Evolutionary conservation across 352 stramenopile genomes (phyloP), one percentile per base, ranked within the genome.

Genomic region (Phytophthora europaea): DNA sequence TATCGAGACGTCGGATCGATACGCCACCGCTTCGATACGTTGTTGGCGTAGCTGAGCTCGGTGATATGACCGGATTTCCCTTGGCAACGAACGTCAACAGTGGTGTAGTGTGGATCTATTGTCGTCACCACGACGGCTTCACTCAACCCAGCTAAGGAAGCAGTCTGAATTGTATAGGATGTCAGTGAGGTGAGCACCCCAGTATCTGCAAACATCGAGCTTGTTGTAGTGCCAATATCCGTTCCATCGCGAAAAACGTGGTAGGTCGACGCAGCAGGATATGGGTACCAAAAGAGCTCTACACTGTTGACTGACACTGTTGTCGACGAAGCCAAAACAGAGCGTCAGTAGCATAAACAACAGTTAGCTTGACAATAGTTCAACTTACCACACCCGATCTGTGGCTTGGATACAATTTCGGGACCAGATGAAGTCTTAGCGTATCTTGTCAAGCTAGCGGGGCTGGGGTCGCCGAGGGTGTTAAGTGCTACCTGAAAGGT

Each of bases 251-350:
- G 81, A 12, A 78, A 51, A 7, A 94, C 12, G 10, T 72, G 52
- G 47, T 92, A 94, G 1, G n/a, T 40, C 3, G 72, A 76, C 15
- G 77, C 82, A 8, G 67, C 66, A 16, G 79, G 71, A 48, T 84
- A 82, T 10, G 76, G 55, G 64, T 73, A 75, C 87, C 85, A 94
- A 0, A 67, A 36, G 6, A 94, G 70, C 22, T 75, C 75, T 3
- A 90, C 61, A 4, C 65, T 60, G 9, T 48, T 20, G 23, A 60
- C 57, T 1, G 81, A 88, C 3, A 88, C 83, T 90, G 28, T 13
- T 22, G 23, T 34, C 8, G 28, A 43, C 15, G 10, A 38, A 53
- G 33, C 12, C 28, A 63, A 20, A 26, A 53, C 22, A 43, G 12
- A 34, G 3, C 28, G 31, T 60, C 51, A 67, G 6, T 34, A 63